These are phyloP conservation scores for Venturia aucupariae DNA, from an alignment of 2,329 filamentous ascomycete species.

Conservation along the genomic window DNA sequence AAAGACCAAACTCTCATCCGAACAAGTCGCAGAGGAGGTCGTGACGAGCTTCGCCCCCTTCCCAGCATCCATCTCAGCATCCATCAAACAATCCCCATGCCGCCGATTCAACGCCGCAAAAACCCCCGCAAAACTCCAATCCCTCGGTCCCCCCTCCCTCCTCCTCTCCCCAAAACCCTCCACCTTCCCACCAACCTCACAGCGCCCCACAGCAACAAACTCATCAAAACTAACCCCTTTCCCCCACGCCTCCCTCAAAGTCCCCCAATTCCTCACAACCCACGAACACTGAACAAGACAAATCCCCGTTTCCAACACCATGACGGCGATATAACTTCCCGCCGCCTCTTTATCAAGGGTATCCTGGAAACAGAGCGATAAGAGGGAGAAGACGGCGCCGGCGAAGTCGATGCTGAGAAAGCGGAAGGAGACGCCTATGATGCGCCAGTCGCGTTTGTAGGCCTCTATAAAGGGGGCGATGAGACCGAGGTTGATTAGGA, in stretches of 20 bases:
- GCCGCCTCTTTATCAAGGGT: constrained; percentile 54
- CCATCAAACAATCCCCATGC: neutral
- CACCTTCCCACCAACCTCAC: too few species aligned
- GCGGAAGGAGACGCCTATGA: constrained; percentile 52
- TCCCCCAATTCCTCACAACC: constrained; percentile 26
- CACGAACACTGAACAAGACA: constrained; percentile 51
- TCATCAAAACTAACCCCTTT: neutral
- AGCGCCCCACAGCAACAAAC: neutral
- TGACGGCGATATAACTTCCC: constrained; percentile 49
- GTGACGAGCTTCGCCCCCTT: neutral
- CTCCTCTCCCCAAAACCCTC: neutral
- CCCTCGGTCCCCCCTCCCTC: neutral
- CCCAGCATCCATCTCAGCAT: neutral
- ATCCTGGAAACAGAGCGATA: constrained; percentile 52
- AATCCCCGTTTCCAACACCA: constrained; percentile 51
- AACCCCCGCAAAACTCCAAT: neutral
- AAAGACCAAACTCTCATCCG: neutral
- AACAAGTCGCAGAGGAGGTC: neutral
- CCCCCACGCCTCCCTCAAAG: neutral
- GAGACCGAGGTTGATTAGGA: constrained; percentile 48
- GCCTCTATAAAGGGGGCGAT: constrained; percentile 54
- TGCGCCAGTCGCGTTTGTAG: constrained; percentile 51
- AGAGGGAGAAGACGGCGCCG: constrained; percentile 55
- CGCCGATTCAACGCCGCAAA: neutral
- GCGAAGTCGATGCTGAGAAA: constrained; percentile 52